Percentiles rank a stretch among this genome's conserved stretches.
phyloP scores from a whole-genome alignment of 164 flowering plant genomes.

The Cinnamomum chago region DNA sequence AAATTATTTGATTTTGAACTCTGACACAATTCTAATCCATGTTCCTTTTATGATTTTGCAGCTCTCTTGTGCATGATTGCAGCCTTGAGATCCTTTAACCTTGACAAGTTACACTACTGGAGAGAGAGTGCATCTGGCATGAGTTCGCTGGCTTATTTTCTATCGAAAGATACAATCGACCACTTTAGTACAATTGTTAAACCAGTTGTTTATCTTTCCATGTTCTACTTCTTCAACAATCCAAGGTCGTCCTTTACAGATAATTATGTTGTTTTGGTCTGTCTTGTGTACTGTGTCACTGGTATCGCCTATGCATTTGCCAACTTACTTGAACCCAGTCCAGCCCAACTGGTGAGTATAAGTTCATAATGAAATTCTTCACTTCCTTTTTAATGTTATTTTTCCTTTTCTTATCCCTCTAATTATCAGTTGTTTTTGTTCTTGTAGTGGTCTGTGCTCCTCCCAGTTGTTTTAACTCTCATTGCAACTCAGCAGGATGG shows the following conservation, averaged over 20 bases:
- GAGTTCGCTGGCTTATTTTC: constrained; percentile 84
- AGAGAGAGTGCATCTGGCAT: constrained; percentile 90
- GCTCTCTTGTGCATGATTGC: constrained; percentile 85
- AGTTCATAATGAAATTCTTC: constrained; percentile 2
- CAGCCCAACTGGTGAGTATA: constrained; percentile 82
- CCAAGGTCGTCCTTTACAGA: constrained; percentile 80
- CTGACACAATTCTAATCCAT: not conserved
- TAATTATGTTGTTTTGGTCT: constrained; percentile 70
- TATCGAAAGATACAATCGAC: constrained; percentile 82
- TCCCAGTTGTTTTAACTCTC: constrained; percentile 94
- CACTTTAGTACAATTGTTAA: constrained; percentile 77
- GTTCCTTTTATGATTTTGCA: constrained; percentile 25
- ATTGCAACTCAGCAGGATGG: constrained; percentile 55
- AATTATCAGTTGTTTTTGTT: not conserved
- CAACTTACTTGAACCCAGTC: constrained; percentile 67
- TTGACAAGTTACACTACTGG: constrained; percentile 87
- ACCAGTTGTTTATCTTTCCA: constrained; percentile 89
- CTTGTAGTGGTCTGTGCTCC: constrained; percentile 90
- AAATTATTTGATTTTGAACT: not conserved
- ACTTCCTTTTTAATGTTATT: not conserved
- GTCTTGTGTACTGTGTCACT: constrained; percentile 93
- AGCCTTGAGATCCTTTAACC: constrained; percentile 83
- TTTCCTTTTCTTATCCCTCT: not conserved
- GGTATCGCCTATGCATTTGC: constrained; percentile 89
- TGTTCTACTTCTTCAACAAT: constrained; percentile 98